These are phyloP conservation scores for Termitomyces sp. DNA, from an alignment of 768 basidiomycete genomes.

Conservation along the genomic window DNA sequence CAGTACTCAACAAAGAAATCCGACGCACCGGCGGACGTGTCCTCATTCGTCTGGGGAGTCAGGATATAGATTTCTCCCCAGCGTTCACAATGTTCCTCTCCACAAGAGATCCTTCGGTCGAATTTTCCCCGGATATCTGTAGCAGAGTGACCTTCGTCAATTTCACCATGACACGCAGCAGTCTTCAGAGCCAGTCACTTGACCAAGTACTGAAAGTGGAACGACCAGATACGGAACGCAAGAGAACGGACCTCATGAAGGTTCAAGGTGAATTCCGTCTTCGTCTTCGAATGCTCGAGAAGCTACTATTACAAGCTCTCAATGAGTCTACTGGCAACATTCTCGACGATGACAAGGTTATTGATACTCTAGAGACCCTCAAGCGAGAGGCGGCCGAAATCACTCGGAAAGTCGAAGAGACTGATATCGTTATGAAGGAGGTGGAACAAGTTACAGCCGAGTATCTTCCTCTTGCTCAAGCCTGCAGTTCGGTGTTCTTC, in stretches of 20 bases:
- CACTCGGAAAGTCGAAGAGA: constrained; percentile 93
- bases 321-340: constrained; percentile 98
- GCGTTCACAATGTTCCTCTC: constrained; percentile 99
- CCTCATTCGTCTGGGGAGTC: constrained; percentile 91
- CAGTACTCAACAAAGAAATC: constrained; percentile 95
- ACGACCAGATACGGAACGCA: constrained; percentile 93
- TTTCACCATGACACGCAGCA: constrained; percentile 98
- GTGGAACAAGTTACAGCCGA: constrained; percentile 95
- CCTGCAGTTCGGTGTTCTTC: constrained; percentile 96
- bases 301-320: constrained; percentile 87
- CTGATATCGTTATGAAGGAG: constrained; percentile 92
- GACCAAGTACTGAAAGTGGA: constrained; percentile 97
- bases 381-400: constrained; percentile 97
- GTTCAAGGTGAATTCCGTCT: constrained; percentile 97
- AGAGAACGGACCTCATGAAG: constrained; percentile 95
- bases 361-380: constrained; percentile 90
- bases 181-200: constrained; percentile 96
- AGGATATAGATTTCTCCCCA: constrained; percentile 99
- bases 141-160: constrained; percentile 95
- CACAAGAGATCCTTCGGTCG: constrained; percentile 94
- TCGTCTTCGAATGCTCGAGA: constrained; percentile 88
- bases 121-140: constrained; percentile 98
- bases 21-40: constrained; percentile 95
- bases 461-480: constrained; percentile 91
- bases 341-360: constrained; percentile 98